Evolutionary conservation across 441 rosid genomes (phyloP).

Genomic region (Adansonia rubrostipa): DNA sequence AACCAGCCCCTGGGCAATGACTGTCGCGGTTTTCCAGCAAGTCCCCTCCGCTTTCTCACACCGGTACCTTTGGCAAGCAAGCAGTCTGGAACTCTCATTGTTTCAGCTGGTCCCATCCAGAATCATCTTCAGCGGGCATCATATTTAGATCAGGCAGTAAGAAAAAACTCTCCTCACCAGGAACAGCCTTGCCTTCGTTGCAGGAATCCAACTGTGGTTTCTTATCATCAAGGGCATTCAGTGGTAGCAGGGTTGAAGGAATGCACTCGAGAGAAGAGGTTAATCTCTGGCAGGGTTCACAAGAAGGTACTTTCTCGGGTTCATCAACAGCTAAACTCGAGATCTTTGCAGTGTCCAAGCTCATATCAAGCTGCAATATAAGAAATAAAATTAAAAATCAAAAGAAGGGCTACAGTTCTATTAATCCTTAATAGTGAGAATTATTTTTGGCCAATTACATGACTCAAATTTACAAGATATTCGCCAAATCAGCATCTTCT

Average conservation of each 20-base stretch:
- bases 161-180: constrained; percentile 38
- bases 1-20: constrained; percentile 12
- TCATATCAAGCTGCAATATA: constrained; percentile 52
- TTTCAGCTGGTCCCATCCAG: constrained; percentile 47
- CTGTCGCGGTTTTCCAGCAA: not conserved
- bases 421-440: too few relatives aligned
- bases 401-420: not conserved
- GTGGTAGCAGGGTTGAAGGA: constrained; percentile 20
- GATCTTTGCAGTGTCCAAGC: constrained; percentile 28
- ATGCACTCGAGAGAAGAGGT: not conserved
- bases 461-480: not conserved
- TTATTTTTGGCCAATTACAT: not conserved
- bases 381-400: not conserved
- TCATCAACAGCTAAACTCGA: constrained; percentile 22
- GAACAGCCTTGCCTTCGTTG: constrained; percentile 17
- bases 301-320: constrained; percentile 28
- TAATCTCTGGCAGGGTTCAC: not conserved
- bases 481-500: not conserved
- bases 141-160: constrained; percentile 74
- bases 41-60: not conserved
- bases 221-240: not conserved
- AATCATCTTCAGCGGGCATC: constrained; percentile 58
- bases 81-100: not conserved
- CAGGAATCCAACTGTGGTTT: constrained; percentile 31
- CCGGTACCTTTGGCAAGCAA: not conserved